phyloP scores from a whole-genome alignment of 2,329 filamentous ascomycete genomes.

The Byssochlamys sp. region DNA sequence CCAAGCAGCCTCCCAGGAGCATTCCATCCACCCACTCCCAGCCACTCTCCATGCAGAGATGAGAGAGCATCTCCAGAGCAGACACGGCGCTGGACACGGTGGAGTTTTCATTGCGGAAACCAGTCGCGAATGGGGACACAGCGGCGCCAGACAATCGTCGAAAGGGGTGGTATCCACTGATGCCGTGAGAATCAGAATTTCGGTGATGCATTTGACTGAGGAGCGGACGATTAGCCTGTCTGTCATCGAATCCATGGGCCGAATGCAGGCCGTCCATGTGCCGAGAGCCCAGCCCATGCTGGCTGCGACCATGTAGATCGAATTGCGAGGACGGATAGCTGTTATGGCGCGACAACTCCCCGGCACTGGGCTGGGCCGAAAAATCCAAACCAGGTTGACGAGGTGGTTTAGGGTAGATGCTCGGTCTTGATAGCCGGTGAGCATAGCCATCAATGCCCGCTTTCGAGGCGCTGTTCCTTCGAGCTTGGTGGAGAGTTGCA shows the following conservation, averaged over 20 bases:
- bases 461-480: constrained; percentile 41
- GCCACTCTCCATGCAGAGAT: constrained; percentile 65
- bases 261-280: neutral
- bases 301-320: constrained; percentile 16
- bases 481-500: constrained; percentile 50
- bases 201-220: constrained; percentile 7
- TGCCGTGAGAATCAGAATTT: constrained; percentile 17
- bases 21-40: constrained; percentile 93
- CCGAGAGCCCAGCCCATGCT: constrained; percentile 3
- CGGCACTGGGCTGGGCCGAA: constrained; percentile 22
- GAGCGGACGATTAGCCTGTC: constrained; percentile 1
- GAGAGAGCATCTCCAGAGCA: constrained; percentile 62
- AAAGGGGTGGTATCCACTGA: constrained; percentile 22
- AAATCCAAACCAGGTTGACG: constrained; percentile 47
- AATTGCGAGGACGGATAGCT: constrained; percentile 30
- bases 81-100: constrained; percentile 51
- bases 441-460: constrained; percentile 29
- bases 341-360: constrained; percentile 21
- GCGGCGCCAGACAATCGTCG: constrained; percentile 24
- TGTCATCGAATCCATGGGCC: neutral
- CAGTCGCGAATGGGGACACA: constrained; percentile 23
- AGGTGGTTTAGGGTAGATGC: constrained; percentile 54
- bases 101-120: constrained; percentile 27
- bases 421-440: constrained; percentile 41
- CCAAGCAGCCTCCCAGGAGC: constrained; percentile 78